A percentile compares a stretch with the other conserved stretches of the same genome.
Conservation (phyloP, 257 asterid genomes). For the Nicotiana tabacum region DNA sequence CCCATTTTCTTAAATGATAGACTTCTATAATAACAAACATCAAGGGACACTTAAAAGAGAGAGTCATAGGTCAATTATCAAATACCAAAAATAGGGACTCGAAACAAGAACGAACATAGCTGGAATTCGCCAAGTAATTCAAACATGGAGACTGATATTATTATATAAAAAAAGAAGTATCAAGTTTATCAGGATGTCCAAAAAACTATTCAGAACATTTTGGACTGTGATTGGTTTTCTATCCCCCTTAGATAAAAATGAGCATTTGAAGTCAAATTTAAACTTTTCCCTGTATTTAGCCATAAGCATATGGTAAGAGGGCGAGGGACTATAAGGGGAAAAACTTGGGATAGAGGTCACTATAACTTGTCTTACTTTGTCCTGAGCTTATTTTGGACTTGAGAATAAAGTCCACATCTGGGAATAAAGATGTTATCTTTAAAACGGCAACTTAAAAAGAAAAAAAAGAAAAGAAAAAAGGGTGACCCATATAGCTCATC, state of each 20-base stretch:
- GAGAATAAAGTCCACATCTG: background rate
- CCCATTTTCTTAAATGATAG: background rate
- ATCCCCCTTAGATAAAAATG: background rate
- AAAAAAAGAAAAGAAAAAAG: background rate
- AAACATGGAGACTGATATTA: background rate
- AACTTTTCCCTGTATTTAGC: background rate
- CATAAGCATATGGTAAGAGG: background rate
- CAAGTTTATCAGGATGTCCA: background rate
- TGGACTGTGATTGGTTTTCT: background rate
- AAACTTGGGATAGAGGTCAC: background rate
- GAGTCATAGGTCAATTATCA: background rate
- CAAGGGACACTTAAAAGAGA: background rate
- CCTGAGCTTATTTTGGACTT: background rate
- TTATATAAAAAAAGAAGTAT: background rate
- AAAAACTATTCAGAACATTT: constrained; percentile 1
- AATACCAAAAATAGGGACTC: background rate
- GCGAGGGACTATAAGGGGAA: no score
- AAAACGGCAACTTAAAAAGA: background rate
- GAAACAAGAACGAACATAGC: background rate
- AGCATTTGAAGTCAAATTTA: background rate
- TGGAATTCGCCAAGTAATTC: background rate
- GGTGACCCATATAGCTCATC: background rate
- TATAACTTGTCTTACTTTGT: constrained; percentile 6
- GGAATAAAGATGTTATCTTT: background rate
- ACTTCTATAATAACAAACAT: background rate